Conservation (phyloP, 1,139 yeast genomes). For the Yamadazyma spencermartinsiae region DNA sequence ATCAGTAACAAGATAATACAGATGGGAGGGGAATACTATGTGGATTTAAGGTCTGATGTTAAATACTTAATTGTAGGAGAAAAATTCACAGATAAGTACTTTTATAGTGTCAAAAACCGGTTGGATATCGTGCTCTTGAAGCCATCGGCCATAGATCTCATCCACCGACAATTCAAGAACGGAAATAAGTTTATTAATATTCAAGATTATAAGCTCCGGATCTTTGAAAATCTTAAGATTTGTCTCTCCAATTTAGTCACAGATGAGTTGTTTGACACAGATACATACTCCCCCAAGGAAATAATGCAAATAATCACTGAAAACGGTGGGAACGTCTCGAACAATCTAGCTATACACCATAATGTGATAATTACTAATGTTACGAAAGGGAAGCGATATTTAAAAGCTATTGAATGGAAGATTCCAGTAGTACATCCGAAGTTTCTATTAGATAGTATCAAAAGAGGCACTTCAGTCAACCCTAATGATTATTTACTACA, state of each 20-base stretch:
- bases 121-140: slow-evolving; percentile 58
- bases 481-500: slow-evolving; percentile 42
- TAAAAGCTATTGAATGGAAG: slow-evolving; percentile 66
- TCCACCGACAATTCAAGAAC: slow-evolving; percentile 9
- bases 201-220: slow-evolving; percentile 31
- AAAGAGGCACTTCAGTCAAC: slow-evolving; percentile 60
- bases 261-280: slow-evolving; percentile 19
- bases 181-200: slow-evolving; percentile 37
- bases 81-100: slow-evolving; percentile 65
- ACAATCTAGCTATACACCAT: slow-evolving; percentile 53
- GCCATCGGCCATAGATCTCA: slow-evolving; percentile 10
- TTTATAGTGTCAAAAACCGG: slow-evolving; percentile 59
- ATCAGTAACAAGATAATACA: slow-evolving; percentile 43
- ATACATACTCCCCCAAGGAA: slow-evolving; percentile 4
- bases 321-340: slow-evolving; percentile 62
- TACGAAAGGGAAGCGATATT: slow-evolving; percentile 58
- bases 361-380: slow-evolving; percentile 57
- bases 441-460: slow-evolving; percentile 68
- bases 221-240: slow-evolving; percentile 49
- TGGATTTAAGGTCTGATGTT: slow-evolving; percentile 68
- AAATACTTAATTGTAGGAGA: slow-evolving; percentile 68
- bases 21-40: slow-evolving; percentile 65
- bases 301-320: slow-evolving; percentile 34
- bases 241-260: slow-evolving; percentile 53
- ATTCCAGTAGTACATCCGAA: slow-evolving; percentile 71